Percentiles rank a stretch among this genome's conserved stretches.
Evolutionary conservation across 768 basidiomycete species (phyloP).

Genomic region (Pisolithus microcarpus): DNA sequence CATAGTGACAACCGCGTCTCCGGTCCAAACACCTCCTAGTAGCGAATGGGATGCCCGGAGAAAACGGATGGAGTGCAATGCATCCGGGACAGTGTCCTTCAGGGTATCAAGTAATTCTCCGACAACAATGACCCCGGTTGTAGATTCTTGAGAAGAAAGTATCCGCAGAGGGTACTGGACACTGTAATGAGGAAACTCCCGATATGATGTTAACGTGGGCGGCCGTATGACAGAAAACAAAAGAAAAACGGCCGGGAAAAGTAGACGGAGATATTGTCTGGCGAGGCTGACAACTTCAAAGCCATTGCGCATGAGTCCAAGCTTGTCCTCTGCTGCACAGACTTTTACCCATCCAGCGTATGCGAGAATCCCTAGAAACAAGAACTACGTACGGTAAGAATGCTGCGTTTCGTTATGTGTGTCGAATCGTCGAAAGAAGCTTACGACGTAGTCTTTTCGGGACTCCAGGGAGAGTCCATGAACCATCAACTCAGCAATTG

Average conservation of each 20-base stretch:
- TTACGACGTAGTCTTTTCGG: constrained; percentile 17
- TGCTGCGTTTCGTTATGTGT: background rate
- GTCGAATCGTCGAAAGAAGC: background rate
- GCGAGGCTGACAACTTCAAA: background rate
- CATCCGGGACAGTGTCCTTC: constrained; percentile 21
- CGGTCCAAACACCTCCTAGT: constrained; percentile 76
- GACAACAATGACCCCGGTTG: constrained; percentile 80
- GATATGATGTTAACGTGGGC: constrained; percentile 52
- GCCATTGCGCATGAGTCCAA: background rate
- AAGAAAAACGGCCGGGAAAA: constrained; percentile 29
- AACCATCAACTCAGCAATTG: constrained; percentile 11
- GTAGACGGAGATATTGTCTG: constrained; percentile 9
- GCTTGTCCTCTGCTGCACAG: background rate
- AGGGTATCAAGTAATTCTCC: constrained; percentile 54
- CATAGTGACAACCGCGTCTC: constrained; percentile 37
- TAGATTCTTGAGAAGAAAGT: constrained; percentile 57
- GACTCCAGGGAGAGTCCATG: constrained; percentile 14
- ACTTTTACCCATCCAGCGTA: constrained; percentile 5
- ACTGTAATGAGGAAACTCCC: constrained; percentile 42
- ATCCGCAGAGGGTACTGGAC: constrained; percentile 54
- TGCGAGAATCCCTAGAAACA: constrained; percentile 14
- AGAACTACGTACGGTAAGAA: constrained; percentile 14
- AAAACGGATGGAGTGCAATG: constrained; percentile 49
- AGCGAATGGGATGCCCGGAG: constrained; percentile 60
- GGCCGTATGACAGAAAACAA: constrained; percentile 38